Conservation (phyloP, 139 green algal species). For the Tetradesmus obliquus region DNA sequence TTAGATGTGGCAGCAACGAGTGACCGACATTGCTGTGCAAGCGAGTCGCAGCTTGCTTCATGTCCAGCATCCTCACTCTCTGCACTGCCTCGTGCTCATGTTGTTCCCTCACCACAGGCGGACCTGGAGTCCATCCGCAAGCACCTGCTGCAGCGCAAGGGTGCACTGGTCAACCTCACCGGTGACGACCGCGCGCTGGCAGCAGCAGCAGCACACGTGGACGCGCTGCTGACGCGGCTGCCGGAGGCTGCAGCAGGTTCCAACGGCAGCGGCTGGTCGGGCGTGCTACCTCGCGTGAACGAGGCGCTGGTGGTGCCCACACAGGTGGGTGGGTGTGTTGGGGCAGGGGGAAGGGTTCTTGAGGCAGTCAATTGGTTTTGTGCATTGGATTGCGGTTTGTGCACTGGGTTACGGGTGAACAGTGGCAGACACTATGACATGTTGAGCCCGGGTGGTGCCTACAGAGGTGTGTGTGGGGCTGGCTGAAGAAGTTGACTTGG, state of each 20-base stretch:
- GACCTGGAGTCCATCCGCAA: conserved; percentile 86
- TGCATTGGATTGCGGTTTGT: neutral
- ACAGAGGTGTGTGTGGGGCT: too few relatives aligned
- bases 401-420: too few relatives aligned
- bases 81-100: neutral
- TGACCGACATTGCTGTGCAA: too few relatives aligned
- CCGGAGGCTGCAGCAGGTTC: conserved; percentile 57
- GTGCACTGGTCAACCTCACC: conserved; percentile 95
- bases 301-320: conserved; percentile 96
- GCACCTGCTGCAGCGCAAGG: conserved; percentile 81
- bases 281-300: conserved; percentile 74
- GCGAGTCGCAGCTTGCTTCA: neutral
- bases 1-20: too few relatives aligned
- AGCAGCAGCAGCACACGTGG: conserved; percentile 63
- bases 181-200: conserved; percentile 86
- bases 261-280: conserved; percentile 51
- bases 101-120: conserved; percentile 38
- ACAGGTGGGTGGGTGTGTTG: conserved; percentile 64
- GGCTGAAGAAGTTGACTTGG: too few relatives aligned
- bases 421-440: too few relatives aligned
- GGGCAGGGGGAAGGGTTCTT: neutral
- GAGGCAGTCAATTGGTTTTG: neutral
- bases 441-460: too few relatives aligned
- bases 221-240: conserved; percentile 86
- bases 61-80: neutral